A percentile compares a stretch with the other conserved stretches of the same genome.
Conservation (phyloP, 176 grass and related monocot genomes). For the Juncus inflexus region DNA sequence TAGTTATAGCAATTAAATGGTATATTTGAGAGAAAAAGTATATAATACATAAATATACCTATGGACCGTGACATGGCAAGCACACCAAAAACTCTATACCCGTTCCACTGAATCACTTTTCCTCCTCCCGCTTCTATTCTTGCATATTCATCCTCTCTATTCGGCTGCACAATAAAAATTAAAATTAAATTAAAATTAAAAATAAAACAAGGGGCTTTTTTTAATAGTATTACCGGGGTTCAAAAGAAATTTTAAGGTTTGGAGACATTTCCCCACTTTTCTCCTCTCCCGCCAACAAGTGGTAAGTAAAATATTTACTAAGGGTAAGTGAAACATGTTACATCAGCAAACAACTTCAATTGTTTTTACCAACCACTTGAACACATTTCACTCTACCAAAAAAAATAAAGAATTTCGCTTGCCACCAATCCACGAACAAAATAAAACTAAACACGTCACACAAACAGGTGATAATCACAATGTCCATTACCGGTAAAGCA, state of each 20-base stretch:
- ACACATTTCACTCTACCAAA: no score
- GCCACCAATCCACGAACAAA: not conserved
- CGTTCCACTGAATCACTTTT: conserved; percentile 98
- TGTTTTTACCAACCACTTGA: no score
- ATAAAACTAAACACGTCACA: not conserved
- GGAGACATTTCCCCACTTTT: no score
- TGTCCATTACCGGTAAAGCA: not conserved
- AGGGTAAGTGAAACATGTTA: no score
- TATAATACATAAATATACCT: conserved; percentile 37
- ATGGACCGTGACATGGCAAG: conserved; percentile 99
- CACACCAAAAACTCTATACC: conserved; percentile 93
- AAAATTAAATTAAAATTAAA: not conserved
- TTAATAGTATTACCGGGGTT: no score
- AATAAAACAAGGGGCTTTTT: not conserved
- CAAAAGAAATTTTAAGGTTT: no score
- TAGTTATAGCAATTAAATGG: no score
- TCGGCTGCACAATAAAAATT: conserved; percentile 43
- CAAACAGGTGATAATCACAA: not conserved
- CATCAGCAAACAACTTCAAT: no score
- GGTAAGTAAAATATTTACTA: no score
- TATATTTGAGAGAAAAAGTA: no score
- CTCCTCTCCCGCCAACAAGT: no score
- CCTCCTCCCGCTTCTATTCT: conserved; percentile 83
- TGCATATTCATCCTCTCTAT: conserved; percentile 94
- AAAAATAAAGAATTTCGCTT: no score